Conservation (phyloP, 1,139 yeast genomes). For the Kodamaea ohmeri region DNA sequence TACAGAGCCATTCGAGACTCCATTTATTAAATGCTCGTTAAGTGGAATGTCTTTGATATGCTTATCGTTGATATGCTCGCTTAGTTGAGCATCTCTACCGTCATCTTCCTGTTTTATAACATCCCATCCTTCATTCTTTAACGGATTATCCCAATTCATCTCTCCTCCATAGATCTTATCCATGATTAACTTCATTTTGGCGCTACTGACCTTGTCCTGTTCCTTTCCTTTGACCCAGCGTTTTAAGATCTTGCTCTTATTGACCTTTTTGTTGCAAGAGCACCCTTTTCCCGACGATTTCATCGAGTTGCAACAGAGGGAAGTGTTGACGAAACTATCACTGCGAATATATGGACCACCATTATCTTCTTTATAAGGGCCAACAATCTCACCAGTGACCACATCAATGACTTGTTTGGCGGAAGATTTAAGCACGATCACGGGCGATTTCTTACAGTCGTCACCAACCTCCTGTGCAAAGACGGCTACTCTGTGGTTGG, state of each 20-base stretch:
- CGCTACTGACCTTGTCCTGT: constrained; percentile 3
- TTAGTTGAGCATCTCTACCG: too few relatives aligned
- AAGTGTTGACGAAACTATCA: constrained; percentile 36
- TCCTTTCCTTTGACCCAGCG: constrained; percentile 26
- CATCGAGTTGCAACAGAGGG: constrained; percentile 29
- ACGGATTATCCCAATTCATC: neutral
- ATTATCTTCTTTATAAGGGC: constrained; percentile 32
- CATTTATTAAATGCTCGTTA: too few relatives aligned
- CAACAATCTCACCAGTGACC: constrained; percentile 42
- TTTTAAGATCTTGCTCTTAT: constrained; percentile 38
- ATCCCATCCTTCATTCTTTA: neutral
- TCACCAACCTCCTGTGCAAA: constrained; percentile 46
- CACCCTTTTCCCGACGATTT: constrained; percentile 25
- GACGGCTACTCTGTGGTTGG: constrained; percentile 56
- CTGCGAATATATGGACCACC: constrained; percentile 27
- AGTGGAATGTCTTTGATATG: too few relatives aligned
- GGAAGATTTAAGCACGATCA: constrained; percentile 46
- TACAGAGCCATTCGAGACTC: too few relatives aligned
- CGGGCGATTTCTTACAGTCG: constrained; percentile 24
- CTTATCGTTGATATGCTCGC: neutral
- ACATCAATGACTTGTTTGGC: constrained; percentile 52
- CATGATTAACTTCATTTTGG: constrained; percentile 3
- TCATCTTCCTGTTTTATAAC: too few relatives aligned
- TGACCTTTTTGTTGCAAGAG: constrained; percentile 26
- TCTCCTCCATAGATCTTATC: constrained; percentile 2